Evolutionary conservation across 176 grass and related monocot genomes (phyloP).

Genomic region (Hordeum marinum): DNA sequence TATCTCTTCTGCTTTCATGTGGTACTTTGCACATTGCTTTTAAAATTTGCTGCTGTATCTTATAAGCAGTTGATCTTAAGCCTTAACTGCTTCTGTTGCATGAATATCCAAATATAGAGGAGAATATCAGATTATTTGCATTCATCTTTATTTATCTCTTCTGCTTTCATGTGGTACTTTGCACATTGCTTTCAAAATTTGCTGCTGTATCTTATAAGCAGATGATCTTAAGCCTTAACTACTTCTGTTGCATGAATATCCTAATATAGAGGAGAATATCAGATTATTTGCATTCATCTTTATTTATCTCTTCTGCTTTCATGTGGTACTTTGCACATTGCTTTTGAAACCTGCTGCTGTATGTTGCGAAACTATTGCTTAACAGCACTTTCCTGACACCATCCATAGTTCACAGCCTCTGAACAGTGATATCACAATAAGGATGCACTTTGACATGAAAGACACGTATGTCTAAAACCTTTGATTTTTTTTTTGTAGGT

Average conservation of each 20-base stretch:
- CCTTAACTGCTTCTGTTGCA: background rate
- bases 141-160: background rate
- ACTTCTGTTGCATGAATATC: background rate
- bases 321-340: too few species aligned
- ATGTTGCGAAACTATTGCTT: background rate
- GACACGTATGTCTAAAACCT: background rate
- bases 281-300: background rate
- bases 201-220: background rate
- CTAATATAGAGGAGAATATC: background rate
- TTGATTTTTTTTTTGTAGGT: constrained; percentile 51
- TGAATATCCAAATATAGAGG: background rate
- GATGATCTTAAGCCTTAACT: background rate
- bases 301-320: background rate
- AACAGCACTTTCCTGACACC: background rate
- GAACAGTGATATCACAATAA: background rate
- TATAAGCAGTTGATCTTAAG: background rate
- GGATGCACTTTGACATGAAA: background rate
- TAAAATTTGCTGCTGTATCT: background rate
- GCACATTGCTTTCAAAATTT: background rate
- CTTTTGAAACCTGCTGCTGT: background rate
- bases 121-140: background rate
- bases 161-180: background rate
- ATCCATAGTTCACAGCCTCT: background rate
- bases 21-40: background rate
- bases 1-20: background rate